Evolutionary conservation across 306 rosid genomes (phyloP).

Genomic region (Senna siamea): DNA sequence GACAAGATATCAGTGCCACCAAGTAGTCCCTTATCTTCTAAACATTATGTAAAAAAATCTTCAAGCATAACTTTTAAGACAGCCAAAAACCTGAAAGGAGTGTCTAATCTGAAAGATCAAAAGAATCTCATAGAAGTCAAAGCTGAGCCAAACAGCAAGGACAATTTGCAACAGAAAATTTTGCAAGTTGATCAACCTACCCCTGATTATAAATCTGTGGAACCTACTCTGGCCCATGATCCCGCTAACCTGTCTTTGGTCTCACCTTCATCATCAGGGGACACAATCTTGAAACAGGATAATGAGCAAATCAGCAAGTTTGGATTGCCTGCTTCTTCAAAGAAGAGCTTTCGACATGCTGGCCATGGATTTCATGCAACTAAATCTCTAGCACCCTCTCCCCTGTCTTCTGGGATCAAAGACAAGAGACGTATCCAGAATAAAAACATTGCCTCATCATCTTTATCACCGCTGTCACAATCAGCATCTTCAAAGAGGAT

Average conservation of each 20-base stretch:
- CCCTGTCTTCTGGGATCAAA: conserved; percentile 33
- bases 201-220: conserved; percentile 42
- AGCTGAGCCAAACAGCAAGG: conserved; percentile 32
- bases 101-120: conserved; percentile 24
- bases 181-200: conserved; percentile 47
- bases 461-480: conserved; percentile 34
- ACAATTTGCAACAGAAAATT: conserved; percentile 46
- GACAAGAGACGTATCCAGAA: conserved; percentile 39
- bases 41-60: conserved; percentile 35
- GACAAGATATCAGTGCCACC: conserved; percentile 35
- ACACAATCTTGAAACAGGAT: conserved; percentile 45
- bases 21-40: conserved; percentile 31
- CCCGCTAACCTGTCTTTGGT: conserved; percentile 35
- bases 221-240: conserved; percentile 37
- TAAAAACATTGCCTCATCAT: conserved; percentile 30
- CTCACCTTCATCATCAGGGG: conserved; percentile 35
- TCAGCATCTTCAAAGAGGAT: conserved; percentile 50
- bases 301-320: conserved; percentile 36
- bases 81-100: conserved; percentile 29
- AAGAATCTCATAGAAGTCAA: conserved; percentile 29
- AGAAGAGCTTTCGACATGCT: conserved; percentile 43
- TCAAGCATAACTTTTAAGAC: conserved; percentile 28
- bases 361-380: conserved; percentile 35
- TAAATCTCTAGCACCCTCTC: conserved; percentile 15
- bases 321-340: conserved; percentile 43